These are phyloP conservation scores for Pleurozium schreberi DNA, from an alignment of 225 moss, liverwort and hornwort species.

Conservation along the genomic window DNA sequence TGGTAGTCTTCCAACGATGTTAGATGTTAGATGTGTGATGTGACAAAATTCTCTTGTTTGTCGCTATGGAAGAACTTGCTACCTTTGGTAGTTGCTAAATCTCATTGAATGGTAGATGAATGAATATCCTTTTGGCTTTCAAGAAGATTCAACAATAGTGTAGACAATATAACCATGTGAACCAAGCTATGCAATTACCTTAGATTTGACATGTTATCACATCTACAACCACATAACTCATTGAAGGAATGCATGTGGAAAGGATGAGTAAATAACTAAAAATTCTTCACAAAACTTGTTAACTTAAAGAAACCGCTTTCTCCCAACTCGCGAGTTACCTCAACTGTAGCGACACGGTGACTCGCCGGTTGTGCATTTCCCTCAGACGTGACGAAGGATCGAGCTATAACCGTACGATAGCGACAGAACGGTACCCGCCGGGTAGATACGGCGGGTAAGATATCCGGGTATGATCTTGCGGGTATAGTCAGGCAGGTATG, in stretches of 20 bases:
- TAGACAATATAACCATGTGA: not conserved
- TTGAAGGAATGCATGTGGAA: not conserved
- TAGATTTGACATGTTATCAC: too few relatives aligned
- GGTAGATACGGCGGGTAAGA: not conserved
- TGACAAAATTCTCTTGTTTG: too few relatives aligned
- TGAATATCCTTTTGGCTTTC: too few relatives aligned
- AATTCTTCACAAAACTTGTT: not conserved
- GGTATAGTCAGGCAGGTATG: not conserved
- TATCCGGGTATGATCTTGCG: fast-evolving
- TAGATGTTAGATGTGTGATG: too few relatives aligned
- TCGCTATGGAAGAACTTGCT: too few relatives aligned
- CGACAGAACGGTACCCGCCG: not conserved
- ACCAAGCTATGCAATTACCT: too few relatives aligned
- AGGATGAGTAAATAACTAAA: not conserved
- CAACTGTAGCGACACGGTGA: too few relatives aligned
- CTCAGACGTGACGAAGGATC: not conserved
- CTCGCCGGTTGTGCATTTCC: not conserved
- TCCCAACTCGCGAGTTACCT: not conserved
- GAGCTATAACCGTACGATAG: too few relatives aligned
- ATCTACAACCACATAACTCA: not conserved
- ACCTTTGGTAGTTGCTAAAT: too few relatives aligned
- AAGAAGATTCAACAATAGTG: not conserved
- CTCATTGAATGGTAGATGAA: too few relatives aligned
- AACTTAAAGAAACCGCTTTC: too few relatives aligned
- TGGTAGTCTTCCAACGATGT: too few relatives aligned